Conservation (phyloP, 352 stramenopile species). For the Albugo laibachii region DNA sequence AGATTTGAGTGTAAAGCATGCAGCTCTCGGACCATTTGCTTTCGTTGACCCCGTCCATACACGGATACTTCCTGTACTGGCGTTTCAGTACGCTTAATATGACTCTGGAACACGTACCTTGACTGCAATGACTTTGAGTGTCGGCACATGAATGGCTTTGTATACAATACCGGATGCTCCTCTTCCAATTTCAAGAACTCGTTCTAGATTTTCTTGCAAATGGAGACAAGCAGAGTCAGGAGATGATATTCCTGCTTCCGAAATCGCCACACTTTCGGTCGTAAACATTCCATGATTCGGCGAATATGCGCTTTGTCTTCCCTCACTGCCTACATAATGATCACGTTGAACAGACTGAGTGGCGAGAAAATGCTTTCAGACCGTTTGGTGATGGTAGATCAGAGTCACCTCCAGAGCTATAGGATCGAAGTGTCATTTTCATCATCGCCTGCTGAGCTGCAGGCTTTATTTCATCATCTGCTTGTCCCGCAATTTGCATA, state of each 20-base stretch:
- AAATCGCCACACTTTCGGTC: conserved; percentile 60
- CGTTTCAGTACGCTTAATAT: neutral
- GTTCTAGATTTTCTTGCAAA: conserved; percentile 67
- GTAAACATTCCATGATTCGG: conserved; percentile 78
- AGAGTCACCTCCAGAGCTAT: conserved; percentile 47
- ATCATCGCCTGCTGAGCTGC: conserved; percentile 44
- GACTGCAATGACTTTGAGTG: conserved; percentile 75
- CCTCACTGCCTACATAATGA: conserved; percentile 31
- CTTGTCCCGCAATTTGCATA: conserved; percentile 15
- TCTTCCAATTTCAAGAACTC: conserved; percentile 52
- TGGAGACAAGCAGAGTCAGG: conserved; percentile 54
- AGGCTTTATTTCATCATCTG: conserved; percentile 12
- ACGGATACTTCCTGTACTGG: conserved; percentile 55
- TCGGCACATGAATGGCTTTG: conserved; percentile 82
- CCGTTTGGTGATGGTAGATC: conserved; percentile 41
- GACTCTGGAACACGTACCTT: conserved; percentile 27
- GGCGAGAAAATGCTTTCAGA: conserved; percentile 8
- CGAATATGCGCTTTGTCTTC: conserved; percentile 63
- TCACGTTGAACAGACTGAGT: neutral
- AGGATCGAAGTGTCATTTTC: conserved; percentile 41
- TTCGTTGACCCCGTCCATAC: conserved; percentile 58
- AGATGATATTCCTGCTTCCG: conserved; percentile 71
- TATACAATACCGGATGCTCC: conserved; percentile 75
- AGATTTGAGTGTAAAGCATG: conserved; percentile 80
- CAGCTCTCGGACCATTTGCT: conserved; percentile 81